A percentile compares a stretch with the other conserved stretches of the same genome.
These are phyloP conservation scores for Ogataea minuta DNA, from an alignment of 805 yeast genomes.

Conservation along the genomic window DNA sequence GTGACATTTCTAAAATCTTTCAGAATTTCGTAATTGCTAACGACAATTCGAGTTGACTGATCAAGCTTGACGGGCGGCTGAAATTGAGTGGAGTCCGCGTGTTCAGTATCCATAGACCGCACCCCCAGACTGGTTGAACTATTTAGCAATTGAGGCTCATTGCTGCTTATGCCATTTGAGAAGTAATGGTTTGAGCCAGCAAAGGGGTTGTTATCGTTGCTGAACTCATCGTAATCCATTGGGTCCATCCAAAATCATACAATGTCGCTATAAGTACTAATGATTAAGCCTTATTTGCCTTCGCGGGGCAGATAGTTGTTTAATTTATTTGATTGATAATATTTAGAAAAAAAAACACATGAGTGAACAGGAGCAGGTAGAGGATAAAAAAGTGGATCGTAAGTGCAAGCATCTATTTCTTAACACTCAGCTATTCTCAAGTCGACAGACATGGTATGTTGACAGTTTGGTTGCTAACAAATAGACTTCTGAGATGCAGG, in stretches of 20 bases:
- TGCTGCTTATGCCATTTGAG: constrained; percentile 27
- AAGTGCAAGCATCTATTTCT: constrained; percentile 1
- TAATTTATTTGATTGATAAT: background rate
- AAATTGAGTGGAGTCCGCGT: background rate
- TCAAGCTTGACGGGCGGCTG: too few species aligned
- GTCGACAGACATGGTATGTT: constrained; percentile 31
- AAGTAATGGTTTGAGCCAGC: constrained; percentile 33
- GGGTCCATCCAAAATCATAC: constrained; percentile 22
- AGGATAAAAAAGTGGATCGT: constrained; percentile 11
- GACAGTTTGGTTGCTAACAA: background rate
- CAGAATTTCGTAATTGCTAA: constrained; percentile 21
- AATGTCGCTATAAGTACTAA: background rate
- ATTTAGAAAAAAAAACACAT: background rate
- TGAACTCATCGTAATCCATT: constrained; percentile 33
- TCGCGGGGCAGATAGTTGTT: constrained; percentile 8
- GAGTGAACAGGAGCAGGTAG: constrained; percentile 6
- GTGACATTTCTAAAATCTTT: constrained; percentile 30
- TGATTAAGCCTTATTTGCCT: constrained; percentile 6
- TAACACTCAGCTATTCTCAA: constrained; percentile 23
- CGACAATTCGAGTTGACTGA: background rate
- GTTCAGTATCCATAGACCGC: constrained; percentile 1
- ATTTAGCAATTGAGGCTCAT: background rate
- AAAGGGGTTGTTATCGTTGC: constrained; percentile 36
- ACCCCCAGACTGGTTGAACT: constrained; percentile 1
- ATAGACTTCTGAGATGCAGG: constrained; percentile 51